phyloP scores from a whole-genome alignment of 1,284 basidiomycete species.

The Tranzscheliella williamsii region DNA sequence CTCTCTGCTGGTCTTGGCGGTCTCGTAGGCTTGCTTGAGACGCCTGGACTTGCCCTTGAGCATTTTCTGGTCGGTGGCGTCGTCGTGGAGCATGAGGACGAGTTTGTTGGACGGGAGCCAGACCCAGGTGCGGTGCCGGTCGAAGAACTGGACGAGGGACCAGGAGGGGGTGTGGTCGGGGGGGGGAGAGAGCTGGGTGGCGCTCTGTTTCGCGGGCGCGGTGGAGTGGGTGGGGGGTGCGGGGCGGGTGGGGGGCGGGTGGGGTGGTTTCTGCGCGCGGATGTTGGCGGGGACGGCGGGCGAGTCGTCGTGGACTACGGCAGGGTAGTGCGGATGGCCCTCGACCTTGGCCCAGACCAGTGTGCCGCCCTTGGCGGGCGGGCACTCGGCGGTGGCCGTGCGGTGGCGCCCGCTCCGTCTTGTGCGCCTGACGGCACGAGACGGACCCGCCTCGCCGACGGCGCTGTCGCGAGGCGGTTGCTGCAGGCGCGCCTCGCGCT shows the following conservation, averaged over 20 bases:
- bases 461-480: no score
- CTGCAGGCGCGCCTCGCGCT: constrained; percentile 9
- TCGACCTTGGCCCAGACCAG: constrained; percentile 39
- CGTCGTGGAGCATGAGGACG: neutral
- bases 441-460: no score
- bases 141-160: neutral
- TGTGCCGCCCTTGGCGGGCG: constrained; percentile 14
- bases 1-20: constrained; percentile 3
- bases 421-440: no score
- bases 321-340: constrained; percentile 20
- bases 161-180: no score
- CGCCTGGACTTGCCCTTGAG: constrained; percentile 14
- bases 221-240: neutral
- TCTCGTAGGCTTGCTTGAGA: constrained; percentile 19
- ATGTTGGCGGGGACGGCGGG: no score
- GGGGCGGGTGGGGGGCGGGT: no score
- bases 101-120: constrained; percentile 1
- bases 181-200: no score
- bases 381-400: no score
- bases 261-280: neutral
- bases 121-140: neutral
- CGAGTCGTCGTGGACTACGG: no score
- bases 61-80: constrained; percentile 8
- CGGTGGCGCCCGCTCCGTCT: no score
- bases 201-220: no score